Evolutionary conservation across 176 grass and related monocot genomes (phyloP).

Genomic region (Puya raimondii): DNA sequence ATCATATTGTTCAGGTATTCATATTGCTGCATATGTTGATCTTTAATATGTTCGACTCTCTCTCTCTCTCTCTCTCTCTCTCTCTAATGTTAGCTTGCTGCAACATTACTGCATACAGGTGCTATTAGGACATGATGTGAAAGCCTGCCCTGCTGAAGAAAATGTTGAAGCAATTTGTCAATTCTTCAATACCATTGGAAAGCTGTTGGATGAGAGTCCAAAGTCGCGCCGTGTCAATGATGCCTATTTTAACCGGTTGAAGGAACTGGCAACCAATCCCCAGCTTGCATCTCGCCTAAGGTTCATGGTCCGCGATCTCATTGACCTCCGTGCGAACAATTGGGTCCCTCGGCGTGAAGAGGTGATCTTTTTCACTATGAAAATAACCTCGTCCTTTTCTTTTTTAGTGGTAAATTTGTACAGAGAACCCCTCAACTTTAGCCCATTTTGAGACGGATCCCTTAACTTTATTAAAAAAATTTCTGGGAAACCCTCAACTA

Average conservation of each 20-base stretch:
- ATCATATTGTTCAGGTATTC: conserved; percentile 26
- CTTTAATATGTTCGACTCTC: not conserved
- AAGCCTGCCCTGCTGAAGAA: conserved; percentile 48
- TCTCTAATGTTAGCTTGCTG: not conserved
- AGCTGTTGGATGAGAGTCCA: conserved; percentile 45
- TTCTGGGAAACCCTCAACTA: no score
- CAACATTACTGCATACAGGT: conserved; percentile 2
- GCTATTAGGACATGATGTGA: conserved; percentile 16
- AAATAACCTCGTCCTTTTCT: not conserved
- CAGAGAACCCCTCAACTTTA: not conserved
- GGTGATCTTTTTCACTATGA: conserved; percentile 22
- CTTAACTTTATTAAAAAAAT: no score
- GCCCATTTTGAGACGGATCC: no score
- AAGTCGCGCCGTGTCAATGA: conserved; percentile 47
- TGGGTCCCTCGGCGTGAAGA: conserved; percentile 59
- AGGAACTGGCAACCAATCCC: conserved; percentile 38
- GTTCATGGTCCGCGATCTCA: conserved; percentile 44
- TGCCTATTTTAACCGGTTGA: conserved; percentile 41
- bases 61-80: no score
- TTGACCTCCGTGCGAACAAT: conserved; percentile 53
- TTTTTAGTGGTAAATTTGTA: not conserved
- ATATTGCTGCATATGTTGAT: not conserved
- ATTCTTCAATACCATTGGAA: conserved; percentile 55
- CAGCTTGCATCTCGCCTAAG: conserved; percentile 35
- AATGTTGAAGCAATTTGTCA: conserved; percentile 70